Evolutionary conservation across 345 rosid species (phyloP), one percentile per base, ranked within the genome.

Genomic region (Hevea brasiliensis): DNA sequence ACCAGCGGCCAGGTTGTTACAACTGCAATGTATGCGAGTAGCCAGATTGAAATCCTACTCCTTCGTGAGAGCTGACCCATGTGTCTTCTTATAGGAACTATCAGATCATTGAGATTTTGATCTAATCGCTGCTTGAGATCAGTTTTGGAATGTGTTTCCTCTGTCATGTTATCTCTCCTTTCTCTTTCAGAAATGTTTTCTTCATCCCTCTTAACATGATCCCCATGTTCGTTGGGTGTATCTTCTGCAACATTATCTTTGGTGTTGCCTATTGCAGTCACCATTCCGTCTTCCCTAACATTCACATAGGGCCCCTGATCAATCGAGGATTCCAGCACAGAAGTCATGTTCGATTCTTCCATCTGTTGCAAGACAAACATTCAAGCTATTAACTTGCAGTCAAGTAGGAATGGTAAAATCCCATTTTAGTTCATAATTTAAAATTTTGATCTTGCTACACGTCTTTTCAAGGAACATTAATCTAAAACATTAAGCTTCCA

Each of bases 1-100:
- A 80, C 65, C 42, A 82, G 72, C 1, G 87, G 87, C 89, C 85
- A 81, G 27, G 86, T 80, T 27, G 84, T 84, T 40, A 74, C 44
- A 18, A 84, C 35, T 65, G 87, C 83, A 65, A 73, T 45, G 56
- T 55, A 73, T 62, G 79, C 82, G 26, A 84, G 80, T 18, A 86
- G 75, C 83, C 89, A 84, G 55, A 84, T 53, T 2, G 86, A 84
- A 26, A 56, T 75, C 71, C 70, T 76, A 73, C 72, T 74, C 18
- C 59, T 71, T 24, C 82, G 67, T 1, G 77, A 61, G 20, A 84
- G 81, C 68, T 82, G 83, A 70, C 68, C 72, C 0, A 82, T 21
- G 12, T 18, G 44, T 73, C 76, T 71, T 70, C 51, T 77, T n/a
- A 79, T 66, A 7, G 83, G 77, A 37, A 27, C 67, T 6, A 63